phyloP scores from a whole-genome alignment of 2,329 filamentous ascomycete species.

The Venturia carpophila region DNA sequence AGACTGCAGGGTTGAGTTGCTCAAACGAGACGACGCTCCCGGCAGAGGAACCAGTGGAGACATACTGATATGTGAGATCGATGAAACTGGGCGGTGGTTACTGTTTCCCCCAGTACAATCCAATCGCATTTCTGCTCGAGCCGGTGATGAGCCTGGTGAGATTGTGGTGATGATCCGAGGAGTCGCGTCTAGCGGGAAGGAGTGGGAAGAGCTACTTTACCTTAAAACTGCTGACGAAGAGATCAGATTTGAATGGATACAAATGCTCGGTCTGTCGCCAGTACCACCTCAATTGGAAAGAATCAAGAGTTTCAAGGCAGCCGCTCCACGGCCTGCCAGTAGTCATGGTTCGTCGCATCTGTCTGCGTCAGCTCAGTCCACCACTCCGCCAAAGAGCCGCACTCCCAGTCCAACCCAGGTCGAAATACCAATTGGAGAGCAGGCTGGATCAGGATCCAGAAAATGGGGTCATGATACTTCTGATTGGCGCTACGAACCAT shows the following conservation, averaged over 20 bases:
- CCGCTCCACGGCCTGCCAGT: conserved; percentile 32
- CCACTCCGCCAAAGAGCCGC: conserved; percentile 31
- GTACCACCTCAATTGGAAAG: conserved; percentile 51
- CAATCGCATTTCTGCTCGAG: conserved; percentile 67
- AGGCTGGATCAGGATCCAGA: conserved; percentile 39
- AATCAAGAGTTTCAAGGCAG: conserved; percentile 45
- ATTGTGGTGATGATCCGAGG: conserved; percentile 85
- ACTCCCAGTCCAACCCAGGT: conserved; percentile 46
- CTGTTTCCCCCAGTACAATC: conserved; percentile 83
- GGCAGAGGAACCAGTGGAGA: conserved; percentile 64
- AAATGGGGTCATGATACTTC: conserved; percentile 36
- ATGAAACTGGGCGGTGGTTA: conserved; percentile 67
- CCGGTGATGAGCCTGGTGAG: conserved; percentile 62
- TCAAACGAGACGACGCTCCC: conserved; percentile 73
- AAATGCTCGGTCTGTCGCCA: conserved; percentile 65
- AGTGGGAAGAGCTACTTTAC: conserved; percentile 82
- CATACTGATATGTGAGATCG: conserved; percentile 87
- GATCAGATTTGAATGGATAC: conserved; percentile 76
- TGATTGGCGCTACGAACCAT: conserved; percentile 22
- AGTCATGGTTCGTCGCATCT: conserved; percentile 49
- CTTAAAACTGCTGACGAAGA: conserved; percentile 68
- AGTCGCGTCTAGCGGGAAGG: conserved; percentile 48
- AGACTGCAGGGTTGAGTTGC: conserved; percentile 79
- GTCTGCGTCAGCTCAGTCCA: conserved; percentile 27
- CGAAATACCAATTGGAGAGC: conserved; percentile 56